A percentile compares a stretch with the other conserved stretches of the same genome.
Conservation (phyloP, 2,329 filamentous ascomycete species). For the Albifimbria verrucaria region DNA sequence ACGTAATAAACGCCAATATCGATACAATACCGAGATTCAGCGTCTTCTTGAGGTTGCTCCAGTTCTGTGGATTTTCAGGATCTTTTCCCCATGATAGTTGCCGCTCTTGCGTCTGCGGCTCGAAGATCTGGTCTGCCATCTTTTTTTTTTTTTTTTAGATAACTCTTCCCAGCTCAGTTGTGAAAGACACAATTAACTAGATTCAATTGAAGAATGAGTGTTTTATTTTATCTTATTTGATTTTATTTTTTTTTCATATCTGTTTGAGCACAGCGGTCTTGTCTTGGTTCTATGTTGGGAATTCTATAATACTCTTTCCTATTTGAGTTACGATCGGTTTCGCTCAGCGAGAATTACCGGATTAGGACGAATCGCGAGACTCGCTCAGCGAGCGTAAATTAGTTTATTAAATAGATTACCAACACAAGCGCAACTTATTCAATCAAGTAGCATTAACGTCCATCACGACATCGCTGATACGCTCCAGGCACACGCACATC, state of each 20-base stretch:
- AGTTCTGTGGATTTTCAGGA: slow-evolving; percentile 49
- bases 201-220: no score
- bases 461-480: no score
- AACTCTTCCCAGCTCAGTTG: no score
- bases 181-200: no score
- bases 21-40: slow-evolving; percentile 50
- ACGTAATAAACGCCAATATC: slow-evolving; percentile 41
- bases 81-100: slow-evolving; percentile 30
- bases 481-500: no score
- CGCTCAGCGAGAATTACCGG: slow-evolving; percentile 3
- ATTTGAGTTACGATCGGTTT: neutral
- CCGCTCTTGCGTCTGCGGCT: neutral
- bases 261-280: no score
- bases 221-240: no score
- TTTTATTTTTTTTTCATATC: no score
- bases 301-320: neutral
- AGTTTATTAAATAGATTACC: neutral
- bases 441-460: no score
- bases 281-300: no score
- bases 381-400: slow-evolving; percentile 3
- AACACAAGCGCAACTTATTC: no score
- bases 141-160: neutral
- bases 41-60: slow-evolving; percentile 44
- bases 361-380: neutral
- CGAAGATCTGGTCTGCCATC: neutral